Evolutionary conservation across 768 basidiomycete genomes (phyloP), one percentile per base, ranked within the genome.

Genomic region (Termitomyces bulborhizus): DNA sequence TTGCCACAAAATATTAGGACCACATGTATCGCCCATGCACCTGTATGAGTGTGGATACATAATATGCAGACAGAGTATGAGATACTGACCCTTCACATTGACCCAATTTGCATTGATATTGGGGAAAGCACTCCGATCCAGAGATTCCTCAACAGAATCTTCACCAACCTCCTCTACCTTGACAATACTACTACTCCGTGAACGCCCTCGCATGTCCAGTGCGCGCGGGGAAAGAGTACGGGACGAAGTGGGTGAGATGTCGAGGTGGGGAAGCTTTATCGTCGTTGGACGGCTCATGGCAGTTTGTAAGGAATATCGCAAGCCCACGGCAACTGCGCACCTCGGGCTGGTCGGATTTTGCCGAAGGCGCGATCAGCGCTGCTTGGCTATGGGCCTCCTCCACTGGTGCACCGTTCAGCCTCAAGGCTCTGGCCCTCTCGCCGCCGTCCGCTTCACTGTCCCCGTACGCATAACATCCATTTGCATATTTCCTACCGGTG

Each of bases 21-120:
- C 53, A 95, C 83, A 69, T 99, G 97, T 57, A 99, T 98, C 62
- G 96, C 73, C 97, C 97, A 99, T 62, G 97, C 95, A 56, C 97
- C 96, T 98, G 3, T 21, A n/a, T 18, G 49, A 32, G 34, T 37
- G 60, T 44, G 15, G 47, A 43, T 32, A 7, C 53, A 40, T 15
- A 37, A 42, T 46, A 50, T 31, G 32, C 51, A 42, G 37, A 37
- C 29, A 21, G 46, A 27, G 45, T 7, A 43, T 6, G 42, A 50
- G 53, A 53, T 31, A 66, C 71, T 48, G 42, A 90, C 93, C 93
- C 73, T 96, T 96, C 57, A 87, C 82, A 64, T 96, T 93, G 66
- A 96, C 93, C 93, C 93, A 96, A 65, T 92, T 83, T 18, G 90
- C 90, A 66, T 96, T 96, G 58, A 88, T 82, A 67, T 93, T 93